These are phyloP conservation scores for Myxozyma sirexii DNA, from an alignment of 805 yeast species.

Conservation along the genomic window DNA sequence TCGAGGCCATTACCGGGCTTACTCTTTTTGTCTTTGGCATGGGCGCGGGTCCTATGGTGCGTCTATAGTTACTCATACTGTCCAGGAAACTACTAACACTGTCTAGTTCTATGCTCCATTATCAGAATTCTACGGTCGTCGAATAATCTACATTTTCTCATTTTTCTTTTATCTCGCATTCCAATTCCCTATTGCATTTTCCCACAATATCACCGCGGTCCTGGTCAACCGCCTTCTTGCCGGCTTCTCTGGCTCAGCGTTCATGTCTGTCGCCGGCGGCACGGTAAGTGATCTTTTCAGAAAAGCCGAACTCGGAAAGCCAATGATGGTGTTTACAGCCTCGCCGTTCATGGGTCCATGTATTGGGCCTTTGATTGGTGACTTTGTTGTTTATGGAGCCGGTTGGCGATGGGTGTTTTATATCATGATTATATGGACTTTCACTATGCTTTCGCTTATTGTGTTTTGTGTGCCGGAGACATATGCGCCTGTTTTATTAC, in stretches of 20 bases:
- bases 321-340: constrained; percentile 36
- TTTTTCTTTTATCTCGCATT: constrained; percentile 50
- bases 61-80: too few species aligned
- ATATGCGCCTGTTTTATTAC: constrained; percentile 78
- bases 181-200: constrained; percentile 56
- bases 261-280: constrained; percentile 83
- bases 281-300: constrained; percentile 78
- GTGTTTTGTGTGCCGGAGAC: constrained; percentile 72
- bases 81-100: too few species aligned
- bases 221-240: constrained; percentile 72
- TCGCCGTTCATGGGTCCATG: constrained; percentile 60
- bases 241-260: constrained; percentile 79
- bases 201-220: constrained; percentile 42
- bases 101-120: constrained; percentile 65
- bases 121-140: constrained; percentile 71
- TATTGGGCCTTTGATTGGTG: constrained; percentile 62
- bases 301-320: constrained; percentile 45
- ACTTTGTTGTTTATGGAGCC: constrained; percentile 57
- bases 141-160: constrained; percentile 60
- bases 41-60: constrained; percentile 62
- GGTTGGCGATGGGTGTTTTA: constrained; percentile 78
- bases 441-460: constrained; percentile 22
- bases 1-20: constrained; percentile 53
- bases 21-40: constrained; percentile 60
- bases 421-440: constrained; percentile 47